A percentile compares a stretch with the other conserved stretches of the same genome.
Evolutionary conservation across 305 asterid species (phyloP).

Genomic region (Fraxinus xanthoxyloides): DNA sequence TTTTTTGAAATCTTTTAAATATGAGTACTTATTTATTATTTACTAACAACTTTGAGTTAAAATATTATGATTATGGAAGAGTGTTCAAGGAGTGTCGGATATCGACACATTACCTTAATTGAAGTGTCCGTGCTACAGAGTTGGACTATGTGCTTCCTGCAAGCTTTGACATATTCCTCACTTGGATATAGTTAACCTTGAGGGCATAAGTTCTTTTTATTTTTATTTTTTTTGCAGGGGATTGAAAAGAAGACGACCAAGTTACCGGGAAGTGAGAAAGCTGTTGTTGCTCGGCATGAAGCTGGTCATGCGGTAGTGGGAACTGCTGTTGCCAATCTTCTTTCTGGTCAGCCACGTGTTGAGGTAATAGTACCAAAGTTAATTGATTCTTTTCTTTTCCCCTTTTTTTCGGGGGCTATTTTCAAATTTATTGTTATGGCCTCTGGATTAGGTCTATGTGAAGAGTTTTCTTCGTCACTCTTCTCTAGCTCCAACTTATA

Average conservation of each 20-base stretch:
- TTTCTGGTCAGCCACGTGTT: slow-evolving; percentile 94
- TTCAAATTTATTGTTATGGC: not conserved
- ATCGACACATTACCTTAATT: too few relatives aligned
- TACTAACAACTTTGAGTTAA: too few relatives aligned
- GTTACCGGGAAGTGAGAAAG: slow-evolving; percentile 94
- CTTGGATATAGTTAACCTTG: slow-evolving; percentile 5
- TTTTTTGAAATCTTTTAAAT: too few relatives aligned
- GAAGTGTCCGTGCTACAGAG: too few relatives aligned
- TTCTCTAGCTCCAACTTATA: not conserved
- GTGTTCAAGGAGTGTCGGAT: too few relatives aligned
- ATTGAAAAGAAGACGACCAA: slow-evolving; percentile 95
- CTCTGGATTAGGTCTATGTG: slow-evolving; percentile 9
- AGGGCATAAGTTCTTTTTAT: slow-evolving; percentile 9
- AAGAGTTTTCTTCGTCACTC: not conserved
- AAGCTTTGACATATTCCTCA: not conserved
- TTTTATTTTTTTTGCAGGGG: slow-evolving; percentile 54
- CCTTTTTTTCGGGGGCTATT: slow-evolving; percentile 1
- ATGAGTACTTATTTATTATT: not conserved
- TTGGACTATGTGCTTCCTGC: not conserved
- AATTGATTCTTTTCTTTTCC: not conserved
- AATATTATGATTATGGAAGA: not conserved
- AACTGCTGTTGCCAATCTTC: slow-evolving; percentile 97
- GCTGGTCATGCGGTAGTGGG: slow-evolving; percentile 99
- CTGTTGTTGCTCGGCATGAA: slow-evolving; percentile 98
- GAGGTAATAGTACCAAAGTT: slow-evolving; percentile 52